phyloP scores from a whole-genome alignment of 106 monocot genomes.

The Dioscorea zingiberensis region DNA sequence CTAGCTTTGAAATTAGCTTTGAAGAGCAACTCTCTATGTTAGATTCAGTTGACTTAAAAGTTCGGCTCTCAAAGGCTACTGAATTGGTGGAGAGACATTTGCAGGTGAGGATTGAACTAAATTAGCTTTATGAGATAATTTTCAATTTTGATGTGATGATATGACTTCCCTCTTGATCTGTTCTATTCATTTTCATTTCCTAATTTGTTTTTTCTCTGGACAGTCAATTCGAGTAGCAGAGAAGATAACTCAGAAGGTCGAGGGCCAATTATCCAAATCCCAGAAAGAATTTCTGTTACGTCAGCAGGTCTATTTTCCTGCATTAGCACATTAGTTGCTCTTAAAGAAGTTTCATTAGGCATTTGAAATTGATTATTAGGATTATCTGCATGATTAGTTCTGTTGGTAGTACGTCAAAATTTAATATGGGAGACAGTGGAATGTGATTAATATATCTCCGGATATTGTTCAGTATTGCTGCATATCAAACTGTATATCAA shows the following conservation, averaged over 20 bases:
- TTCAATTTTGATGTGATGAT: not conserved
- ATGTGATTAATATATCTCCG: too few relatives aligned
- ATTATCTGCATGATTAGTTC: too few relatives aligned
- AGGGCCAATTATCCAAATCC: slow-evolving; percentile 94
- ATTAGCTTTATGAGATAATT: not conserved
- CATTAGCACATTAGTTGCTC: too few relatives aligned
- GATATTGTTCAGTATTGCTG: too few relatives aligned
- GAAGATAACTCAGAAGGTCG: slow-evolving; percentile 98
- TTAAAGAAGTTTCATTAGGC: too few relatives aligned
- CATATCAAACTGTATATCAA: too few relatives aligned
- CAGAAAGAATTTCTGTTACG: slow-evolving; percentile 98
- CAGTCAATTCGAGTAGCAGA: slow-evolving; percentile 99
- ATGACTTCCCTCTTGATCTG: not conserved
- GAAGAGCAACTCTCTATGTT: slow-evolving; percentile 98
- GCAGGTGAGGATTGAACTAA: slow-evolving; percentile 49
- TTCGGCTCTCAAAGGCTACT: slow-evolving; percentile 83
- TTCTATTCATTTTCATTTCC: not conserved
- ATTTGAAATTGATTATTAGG: too few relatives aligned
- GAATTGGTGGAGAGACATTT: slow-evolving; percentile 92
- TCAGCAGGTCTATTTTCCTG: slow-evolving; percentile 66
- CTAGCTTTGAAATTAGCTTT: slow-evolving; percentile 98
- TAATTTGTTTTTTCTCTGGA: slow-evolving; percentile 4
- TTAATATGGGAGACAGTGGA: too few relatives aligned
- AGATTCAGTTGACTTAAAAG: slow-evolving; percentile 93
- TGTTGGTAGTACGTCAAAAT: too few relatives aligned